Evolutionary conservation across 192 early-diverging fungal genomes (phyloP), one percentile per base, ranked within the genome.

Genomic region (Entomortierella lignicola): DNA sequence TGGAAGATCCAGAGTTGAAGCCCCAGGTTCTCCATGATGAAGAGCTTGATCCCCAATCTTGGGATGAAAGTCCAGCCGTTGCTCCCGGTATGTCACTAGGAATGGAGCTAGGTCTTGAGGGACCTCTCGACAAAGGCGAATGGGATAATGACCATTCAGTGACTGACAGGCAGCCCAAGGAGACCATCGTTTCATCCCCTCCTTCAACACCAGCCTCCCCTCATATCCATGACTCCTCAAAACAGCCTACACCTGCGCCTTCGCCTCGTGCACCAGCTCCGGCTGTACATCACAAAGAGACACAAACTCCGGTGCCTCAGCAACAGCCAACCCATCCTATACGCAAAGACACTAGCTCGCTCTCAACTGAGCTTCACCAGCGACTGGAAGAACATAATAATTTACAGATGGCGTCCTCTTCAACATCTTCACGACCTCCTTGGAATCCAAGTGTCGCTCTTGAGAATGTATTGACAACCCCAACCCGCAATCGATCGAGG

Each of bases 401-500:
- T 29, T 43, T 68, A 21, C 72, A 75, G 55, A 77, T 43, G 7
- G 51, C 18, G 8, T 50, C 30, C 11, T 39, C 47, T 39, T 27
- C 53, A 30, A 18, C 59, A 8, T 39, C 60, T 5, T 37, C 52
- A 2, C 67, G 75, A 27, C 75, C 75, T 11, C 62, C 67, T 4
- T 79, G 75, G 75, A 79, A 79, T 27, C 75, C 75, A 1, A 79
- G 75, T 30, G 75, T 79, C 1, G 62, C 75, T 0, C 57, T 79
- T 2, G 75, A 79, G 2, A 41, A 48, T n/a, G 18, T 55, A 0
- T 13, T 59, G 2, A 42, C 34, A 1, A 55, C 26, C 27, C 70
- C 48, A 0, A 25, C 15, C 47, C 44, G 42, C 10, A 63, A 30
- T 26, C 66, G 67, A 41, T 79, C 75, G 0, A 8, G 66, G 30